phyloP scores from a whole-genome alignment of 169 alveolate genomes.

The Theileria parva region DNA sequence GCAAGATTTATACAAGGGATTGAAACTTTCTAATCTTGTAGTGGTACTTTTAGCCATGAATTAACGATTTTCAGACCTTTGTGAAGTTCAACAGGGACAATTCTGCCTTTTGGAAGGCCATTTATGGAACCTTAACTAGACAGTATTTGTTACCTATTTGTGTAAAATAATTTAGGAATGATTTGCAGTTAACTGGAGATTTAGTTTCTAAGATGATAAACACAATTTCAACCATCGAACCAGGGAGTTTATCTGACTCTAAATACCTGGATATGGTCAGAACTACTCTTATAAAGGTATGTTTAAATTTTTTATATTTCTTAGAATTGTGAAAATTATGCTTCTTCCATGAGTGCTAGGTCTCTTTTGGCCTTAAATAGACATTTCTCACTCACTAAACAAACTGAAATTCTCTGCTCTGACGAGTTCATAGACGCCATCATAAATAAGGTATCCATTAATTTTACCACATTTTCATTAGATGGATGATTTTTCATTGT shows the following conservation, averaged over 20 bases:
- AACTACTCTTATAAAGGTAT: conserved; percentile 24
- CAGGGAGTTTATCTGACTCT: neutral
- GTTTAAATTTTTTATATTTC: neutral
- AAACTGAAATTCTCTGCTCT: conserved; percentile 17
- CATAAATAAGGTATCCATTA: neutral
- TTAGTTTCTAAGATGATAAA: conserved; percentile 40
- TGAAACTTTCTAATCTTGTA: conserved; percentile 36
- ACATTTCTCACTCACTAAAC: conserved; percentile 13
- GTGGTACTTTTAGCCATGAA: conserved; percentile 29
- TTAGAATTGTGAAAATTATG: conserved; percentile 7
- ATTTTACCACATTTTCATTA: neutral
- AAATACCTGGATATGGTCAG: conserved; percentile 4
- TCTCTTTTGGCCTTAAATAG: conserved; percentile 37
- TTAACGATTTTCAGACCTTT: conserved; percentile 2
- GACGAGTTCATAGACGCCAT: conserved; percentile 22
- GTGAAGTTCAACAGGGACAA: conserved; percentile 5
- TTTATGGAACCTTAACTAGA: conserved; percentile 17
- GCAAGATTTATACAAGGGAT: conserved; percentile 13
- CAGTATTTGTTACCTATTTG: neutral
- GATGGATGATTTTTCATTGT: neutral
- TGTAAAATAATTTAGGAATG: neutral
- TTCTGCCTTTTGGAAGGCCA: conserved; percentile 38
- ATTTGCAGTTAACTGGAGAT: conserved; percentile 5
- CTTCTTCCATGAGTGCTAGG: conserved; percentile 25
- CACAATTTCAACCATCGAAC: conserved; percentile 5